A percentile compares a stretch with the other conserved stretches of the same genome.
These are phyloP conservation scores for Penicillium salamii DNA, from an alignment of 495 filamentous ascomycete genomes.

Conservation along the genomic window DNA sequence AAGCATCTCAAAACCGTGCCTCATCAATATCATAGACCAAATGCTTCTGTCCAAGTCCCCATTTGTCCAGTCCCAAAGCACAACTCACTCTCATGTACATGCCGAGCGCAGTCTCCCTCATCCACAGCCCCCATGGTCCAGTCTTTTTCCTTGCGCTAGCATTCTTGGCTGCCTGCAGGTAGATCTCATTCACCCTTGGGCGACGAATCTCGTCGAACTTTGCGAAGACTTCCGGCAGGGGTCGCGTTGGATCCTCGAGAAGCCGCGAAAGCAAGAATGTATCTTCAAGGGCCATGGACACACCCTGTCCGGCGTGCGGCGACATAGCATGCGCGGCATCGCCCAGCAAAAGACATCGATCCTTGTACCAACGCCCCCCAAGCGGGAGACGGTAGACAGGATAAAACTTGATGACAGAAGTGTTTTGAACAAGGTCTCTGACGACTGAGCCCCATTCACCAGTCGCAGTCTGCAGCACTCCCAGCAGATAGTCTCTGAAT, in stretches of 20 bases:
- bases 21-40: conserved; percentile 31
- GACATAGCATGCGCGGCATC: conserved; percentile 48
- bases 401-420: conserved; percentile 44
- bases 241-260: conserved; percentile 20
- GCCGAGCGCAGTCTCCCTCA: conserved; percentile 23
- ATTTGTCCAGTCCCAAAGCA: conserved; percentile 18
- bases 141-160: conserved; percentile 17
- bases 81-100: conserved; percentile 9
- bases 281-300: conserved; percentile 47
- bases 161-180: conserved; percentile 18
- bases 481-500: conserved; percentile 29
- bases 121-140: conserved; percentile 23
- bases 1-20: conserved; percentile 9
- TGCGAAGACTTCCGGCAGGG: conserved; percentile 19
- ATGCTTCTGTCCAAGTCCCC: conserved; percentile 26
- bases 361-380: conserved; percentile 40
- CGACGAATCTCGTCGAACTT: conserved; percentile 28
- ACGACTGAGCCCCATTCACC: conserved; percentile 43
- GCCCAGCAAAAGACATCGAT: conserved; percentile 33
- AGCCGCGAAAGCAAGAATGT: conserved; percentile 34
- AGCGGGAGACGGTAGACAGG: conserved; percentile 46
- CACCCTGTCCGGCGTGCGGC: conserved; percentile 45
- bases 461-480: conserved; percentile 32
- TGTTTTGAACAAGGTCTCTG: conserved; percentile 34
- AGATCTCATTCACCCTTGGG: conserved; percentile 28